Percentiles rank a stretch among this genome's conserved stretches.
phyloP scores from a whole-genome alignment of 225 moss, liverwort and hornwort species.

The Thuidium tamariscinum region DNA sequence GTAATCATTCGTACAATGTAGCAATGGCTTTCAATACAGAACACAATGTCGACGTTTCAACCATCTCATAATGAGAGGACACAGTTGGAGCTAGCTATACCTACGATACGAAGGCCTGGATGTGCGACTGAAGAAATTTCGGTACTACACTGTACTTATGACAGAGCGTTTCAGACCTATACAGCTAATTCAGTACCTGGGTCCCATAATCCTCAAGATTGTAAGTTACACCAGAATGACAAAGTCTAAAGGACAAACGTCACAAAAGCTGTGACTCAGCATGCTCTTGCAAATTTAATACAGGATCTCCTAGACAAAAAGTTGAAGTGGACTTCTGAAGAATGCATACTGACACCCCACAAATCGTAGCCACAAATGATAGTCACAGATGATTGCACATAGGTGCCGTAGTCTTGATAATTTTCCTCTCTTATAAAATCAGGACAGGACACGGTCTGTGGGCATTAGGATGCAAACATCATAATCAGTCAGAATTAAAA shows the following conservation, averaged over 20 bases:
- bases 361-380: neutral
- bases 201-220: neutral
- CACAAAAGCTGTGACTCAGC: neutral
- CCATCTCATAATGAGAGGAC: neutral
- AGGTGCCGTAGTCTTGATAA: neutral
- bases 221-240: neutral
- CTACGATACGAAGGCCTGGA: neutral
- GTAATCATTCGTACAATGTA: neutral
- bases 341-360: neutral
- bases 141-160: conserved; percentile 2
- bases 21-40: neutral
- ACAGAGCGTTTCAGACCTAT: neutral
- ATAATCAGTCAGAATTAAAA: neutral
- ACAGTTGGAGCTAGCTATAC: neutral
- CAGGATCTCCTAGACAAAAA: neutral
- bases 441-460: neutral
- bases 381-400: neutral
- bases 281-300: neutral
- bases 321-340: neutral
- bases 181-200: neutral
- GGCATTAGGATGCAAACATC: neutral
- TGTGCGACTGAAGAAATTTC: neutral
- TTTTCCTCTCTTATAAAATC: neutral
- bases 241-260: neutral
- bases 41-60: neutral